These are phyloP conservation scores for Trichosporon inkin DNA, from an alignment of 1,284 basidiomycete species.

Conservation along the genomic window DNA sequence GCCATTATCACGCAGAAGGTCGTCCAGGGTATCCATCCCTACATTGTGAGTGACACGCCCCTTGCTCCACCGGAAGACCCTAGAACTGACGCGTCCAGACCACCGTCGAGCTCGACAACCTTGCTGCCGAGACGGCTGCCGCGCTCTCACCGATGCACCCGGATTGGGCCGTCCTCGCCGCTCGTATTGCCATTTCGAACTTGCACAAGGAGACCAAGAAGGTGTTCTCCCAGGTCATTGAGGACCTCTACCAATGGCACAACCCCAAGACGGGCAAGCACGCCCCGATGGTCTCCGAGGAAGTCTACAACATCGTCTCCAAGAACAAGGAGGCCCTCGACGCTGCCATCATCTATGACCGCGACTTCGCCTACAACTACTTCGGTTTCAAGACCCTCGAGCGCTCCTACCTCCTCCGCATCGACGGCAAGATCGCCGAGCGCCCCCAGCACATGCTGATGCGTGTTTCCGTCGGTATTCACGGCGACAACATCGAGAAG, in stretches of 20 bases:
- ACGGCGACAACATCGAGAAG: constrained; percentile 82
- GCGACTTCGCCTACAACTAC: constrained; percentile 95
- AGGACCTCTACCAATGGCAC: constrained; percentile 87
- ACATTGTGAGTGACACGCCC: constrained; percentile 4
- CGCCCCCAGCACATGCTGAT: constrained; percentile 99
- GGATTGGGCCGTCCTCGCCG: constrained; percentile 96
- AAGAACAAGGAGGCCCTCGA: constrained; percentile 80
- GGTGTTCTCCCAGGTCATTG: constrained; percentile 86
- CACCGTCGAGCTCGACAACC: constrained; percentile 94
- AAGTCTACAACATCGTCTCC: constrained; percentile 78
- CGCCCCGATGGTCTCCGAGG: constrained; percentile 87
- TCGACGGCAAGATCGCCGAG: constrained; percentile 93
- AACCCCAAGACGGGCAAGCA: constrained; percentile 91
- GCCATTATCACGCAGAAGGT: constrained; percentile 96
- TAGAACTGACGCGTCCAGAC: constrained; percentile 52
- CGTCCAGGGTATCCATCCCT: constrained; percentile 84
- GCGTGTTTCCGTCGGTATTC: constrained; percentile 98
- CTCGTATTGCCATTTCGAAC: constrained; percentile 89
- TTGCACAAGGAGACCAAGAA: constrained; percentile 99
- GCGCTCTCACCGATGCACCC: constrained; percentile 93
- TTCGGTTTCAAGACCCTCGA: constrained; percentile 99
- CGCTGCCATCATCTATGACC: constrained; percentile 94
- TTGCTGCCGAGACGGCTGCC: constrained; percentile 94
- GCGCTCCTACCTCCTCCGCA: constrained; percentile 91
- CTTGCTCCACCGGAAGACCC: neutral